Evolutionary conservation across 116 monocot genomes (phyloP), one percentile per base, ranked within the genome.

Genomic region (Phalaenopsis hybrid): DNA sequence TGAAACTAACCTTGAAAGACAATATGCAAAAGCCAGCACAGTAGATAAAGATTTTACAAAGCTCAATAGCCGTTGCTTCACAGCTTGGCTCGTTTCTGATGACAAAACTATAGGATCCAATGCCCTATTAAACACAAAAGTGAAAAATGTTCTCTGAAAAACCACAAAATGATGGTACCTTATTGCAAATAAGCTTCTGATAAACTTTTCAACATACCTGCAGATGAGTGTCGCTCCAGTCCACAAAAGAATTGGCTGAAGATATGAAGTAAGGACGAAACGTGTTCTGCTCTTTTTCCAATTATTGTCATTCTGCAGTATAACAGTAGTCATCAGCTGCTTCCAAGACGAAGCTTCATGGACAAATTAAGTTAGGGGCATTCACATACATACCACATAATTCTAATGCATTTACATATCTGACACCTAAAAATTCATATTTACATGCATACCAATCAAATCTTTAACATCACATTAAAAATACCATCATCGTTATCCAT

Each of bases 181-280:
- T 7, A 75, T 20, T 75, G 46, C 1, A 17, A 75, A 75, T 44
- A 46, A 44, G 43, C 16, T 51, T 17, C 11, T 77, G 20, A 0
- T 51, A 80, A 2, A 75, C 80, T 23, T 77, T 13, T 33, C 9
- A 23, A 59, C 49, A 52, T 79, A 89, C 99, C 99, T 89, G 86
- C 92, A 99, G 20, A 99, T 68, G 31, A 99, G 84, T 48, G 83
- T 88, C 72, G 89, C 81, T 82, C 95, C 91, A 57, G 89, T 78
- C 99, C 99, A 99, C 78, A 99, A 92, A 15, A 99, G 86, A 4
- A 99, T 44, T 59, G 99, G 99, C 85, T 89, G 94, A 87, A 99
- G 86, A 61, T 92, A 99, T 4, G 88, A 88, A 28, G 83, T 85
- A 79, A 91, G 87, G 82, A 91, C 33, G 78, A 92, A 87, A 79